Base-by-base conservation (phyloP, 345 rosid genomes). In the Turritis glabra region DNA sequence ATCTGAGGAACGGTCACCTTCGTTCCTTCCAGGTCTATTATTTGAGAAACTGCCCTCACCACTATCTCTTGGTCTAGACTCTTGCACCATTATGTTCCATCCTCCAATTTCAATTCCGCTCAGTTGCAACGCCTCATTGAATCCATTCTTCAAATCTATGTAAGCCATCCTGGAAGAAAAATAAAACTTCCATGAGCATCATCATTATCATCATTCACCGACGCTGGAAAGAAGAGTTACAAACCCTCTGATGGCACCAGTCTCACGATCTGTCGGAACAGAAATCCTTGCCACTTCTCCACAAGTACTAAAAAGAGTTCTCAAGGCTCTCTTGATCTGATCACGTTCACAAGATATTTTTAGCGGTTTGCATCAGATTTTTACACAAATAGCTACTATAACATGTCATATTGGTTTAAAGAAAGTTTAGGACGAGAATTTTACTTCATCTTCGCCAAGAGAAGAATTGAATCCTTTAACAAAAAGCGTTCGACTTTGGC, bases 231-330 rank as follows among this genome's bases (percentile, higher is more conserved):
- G 35, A 69, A 13, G 41, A 70, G 27, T 38, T 40, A 81, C 95
- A 23, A 61, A 94, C 96, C 99, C 97, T 50, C 73, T 89, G n/a
- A 76, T 33, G 35, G 61, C 73, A 37, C 97, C 93, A 64, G 77
- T 86, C 27, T 90, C 91, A 23, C 74, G 66, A 75, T 92, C 96
- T 43, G 55, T 50, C 8, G 97, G 97, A 51, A 90, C 26, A 5
- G 82, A 43, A 47, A 92, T 67, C 76, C 89, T 84, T 38, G 82
- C 12, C 25, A 90, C 68, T 60, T 84, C 85, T 4, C 99, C 99
- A 76, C 99, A 95, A 13, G 60, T 32, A 21, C 80, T 80, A 72
- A 95, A 95, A 73, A 78, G 96, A 38, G 71, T 86, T 21, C 63
- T 64, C 75, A 95, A 80, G 25, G 84, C 48, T 37, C 32, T 56